A percentile compares a stretch with the other conserved stretches of the same genome.
Conservation (phyloP, 1,139 yeast species). For the Saccharomycopsis crataegensis region DNA sequence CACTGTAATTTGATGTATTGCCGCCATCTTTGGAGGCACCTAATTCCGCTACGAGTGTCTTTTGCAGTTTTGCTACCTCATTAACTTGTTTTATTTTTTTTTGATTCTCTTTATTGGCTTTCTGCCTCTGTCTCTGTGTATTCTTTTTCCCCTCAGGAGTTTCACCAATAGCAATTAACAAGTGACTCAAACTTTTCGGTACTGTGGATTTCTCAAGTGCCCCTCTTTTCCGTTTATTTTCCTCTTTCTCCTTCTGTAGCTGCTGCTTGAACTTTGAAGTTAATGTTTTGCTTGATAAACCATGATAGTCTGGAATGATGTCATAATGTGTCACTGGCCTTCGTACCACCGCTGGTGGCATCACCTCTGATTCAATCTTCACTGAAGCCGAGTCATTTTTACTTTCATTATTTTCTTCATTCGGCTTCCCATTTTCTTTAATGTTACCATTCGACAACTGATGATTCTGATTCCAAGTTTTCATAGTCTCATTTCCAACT, state of each 20-base stretch:
- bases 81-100: too few relatives aligned
- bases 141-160: too few relatives aligned
- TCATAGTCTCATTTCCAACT: too few relatives aligned
- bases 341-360: slow-evolving; percentile 49
- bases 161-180: slow-evolving; percentile 27
- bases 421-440: too few relatives aligned
- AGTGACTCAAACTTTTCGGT: slow-evolving; percentile 43
- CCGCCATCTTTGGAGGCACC: not conserved
- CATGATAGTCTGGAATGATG: slow-evolving; percentile 26
- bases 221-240: slow-evolving; percentile 37
- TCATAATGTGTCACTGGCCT: slow-evolving; percentile 31
- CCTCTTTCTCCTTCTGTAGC: slow-evolving; percentile 38
- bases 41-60: too few relatives aligned
- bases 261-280: slow-evolving; percentile 29
- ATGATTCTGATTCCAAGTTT: too few relatives aligned
- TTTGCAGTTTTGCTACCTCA: too few relatives aligned
- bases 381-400: not conserved
- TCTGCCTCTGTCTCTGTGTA: not conserved
- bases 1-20: not conserved
- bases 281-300: slow-evolving; percentile 24
- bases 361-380: slow-evolving; percentile 31
- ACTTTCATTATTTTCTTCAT: too few relatives aligned
- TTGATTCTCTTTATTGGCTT: slow-evolving; percentile 2
- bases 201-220: slow-evolving; percentile 39
- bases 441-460: too few relatives aligned